Evolutionary conservation across 2,329 filamentous ascomycete genomes (phyloP).

Genomic region (Pestalotiopsis fici): DNA sequence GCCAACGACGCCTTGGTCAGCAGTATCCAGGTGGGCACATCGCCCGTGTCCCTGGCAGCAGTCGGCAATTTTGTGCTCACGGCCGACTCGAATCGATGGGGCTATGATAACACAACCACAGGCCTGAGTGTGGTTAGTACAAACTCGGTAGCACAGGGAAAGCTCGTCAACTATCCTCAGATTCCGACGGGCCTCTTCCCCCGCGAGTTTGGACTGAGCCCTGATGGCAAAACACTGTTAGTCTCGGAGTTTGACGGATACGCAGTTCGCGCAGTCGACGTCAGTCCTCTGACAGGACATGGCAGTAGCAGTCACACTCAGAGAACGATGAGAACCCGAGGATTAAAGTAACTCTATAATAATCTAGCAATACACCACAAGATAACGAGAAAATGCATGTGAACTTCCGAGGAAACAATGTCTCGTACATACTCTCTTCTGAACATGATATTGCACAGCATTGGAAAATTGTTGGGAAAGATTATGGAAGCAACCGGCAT

Average conservation of each 20-base stretch:
- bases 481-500: neutral
- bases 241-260: slow-evolving; percentile 5
- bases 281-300: neutral
- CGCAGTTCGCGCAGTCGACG: neutral
- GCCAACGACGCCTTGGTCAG: neutral
- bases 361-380: neutral
- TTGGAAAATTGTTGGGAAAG: neutral
- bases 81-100: slow-evolving; percentile 4
- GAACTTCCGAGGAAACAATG: neutral
- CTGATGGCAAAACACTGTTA: slow-evolving; percentile 1
- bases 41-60: neutral
- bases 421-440: neutral
- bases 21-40: slow-evolving; percentile 2
- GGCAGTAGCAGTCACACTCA: too few relatives aligned
- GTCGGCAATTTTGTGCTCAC: slow-evolving; percentile 3
- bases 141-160: neutral
- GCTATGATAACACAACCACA: neutral
- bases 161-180: neutral
- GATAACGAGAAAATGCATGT: too few relatives aligned
- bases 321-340: neutral
- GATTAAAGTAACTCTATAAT: neutral
- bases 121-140: neutral
- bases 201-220: slow-evolving; percentile 3
- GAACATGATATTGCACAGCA: neutral
- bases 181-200: neutral